Percentiles rank a stretch among this genome's conserved stretches.
Evolutionary conservation across 2,329 filamentous ascomycete genomes (phyloP).

Genomic region (Penicillium decumbens): DNA sequence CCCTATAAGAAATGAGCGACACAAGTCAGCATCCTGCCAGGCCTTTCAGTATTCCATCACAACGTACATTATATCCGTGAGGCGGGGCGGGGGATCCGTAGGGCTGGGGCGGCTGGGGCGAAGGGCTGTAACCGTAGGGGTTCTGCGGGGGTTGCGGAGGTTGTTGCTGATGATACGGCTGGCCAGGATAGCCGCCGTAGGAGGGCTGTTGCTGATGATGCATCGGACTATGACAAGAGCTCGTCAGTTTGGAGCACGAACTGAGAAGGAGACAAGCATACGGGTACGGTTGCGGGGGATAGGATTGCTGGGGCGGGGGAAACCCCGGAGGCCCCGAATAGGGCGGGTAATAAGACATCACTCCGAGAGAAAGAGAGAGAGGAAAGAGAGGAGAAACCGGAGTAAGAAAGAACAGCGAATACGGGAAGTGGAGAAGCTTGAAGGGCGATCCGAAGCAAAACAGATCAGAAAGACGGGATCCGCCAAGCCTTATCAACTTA

Average conservation of each 20-base stretch:
- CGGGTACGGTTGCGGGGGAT: conserved; percentile 41
- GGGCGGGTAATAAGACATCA: conserved; percentile 62
- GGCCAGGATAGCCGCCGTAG: conserved; percentile 38
- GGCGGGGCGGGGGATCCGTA: conserved; percentile 30
- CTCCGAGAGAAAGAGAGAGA: conserved; percentile 11
- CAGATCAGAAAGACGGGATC: conserved; percentile 18
- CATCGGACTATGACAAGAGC: conserved; percentile 27
- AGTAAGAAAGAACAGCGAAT: background rate
- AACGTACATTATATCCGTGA: conserved; percentile 37
- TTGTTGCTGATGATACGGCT: conserved; percentile 43
- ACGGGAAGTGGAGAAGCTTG: conserved; percentile 19
- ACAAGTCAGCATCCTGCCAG: conserved; percentile 1
- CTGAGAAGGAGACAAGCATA: conserved; percentile 21
- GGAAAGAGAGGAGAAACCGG: conserved; percentile 7
- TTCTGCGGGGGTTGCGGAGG: conserved; percentile 32
- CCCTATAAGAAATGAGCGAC: conserved; percentile 14
- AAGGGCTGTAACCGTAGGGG: conserved; percentile 44
- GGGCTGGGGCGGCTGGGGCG: conserved; percentile 37
- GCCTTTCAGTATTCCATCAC: background rate
- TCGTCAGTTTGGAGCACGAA: background rate
- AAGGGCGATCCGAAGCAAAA: conserved; percentile 13
- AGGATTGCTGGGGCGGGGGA: conserved; percentile 47
- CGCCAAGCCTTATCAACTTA: conserved; percentile 14
- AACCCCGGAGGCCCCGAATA: conserved; percentile 55
- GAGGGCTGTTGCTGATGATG: conserved; percentile 33